phyloP scores from a whole-genome alignment of 805 yeast genomes.

The Peterozyma toletana region DNA sequence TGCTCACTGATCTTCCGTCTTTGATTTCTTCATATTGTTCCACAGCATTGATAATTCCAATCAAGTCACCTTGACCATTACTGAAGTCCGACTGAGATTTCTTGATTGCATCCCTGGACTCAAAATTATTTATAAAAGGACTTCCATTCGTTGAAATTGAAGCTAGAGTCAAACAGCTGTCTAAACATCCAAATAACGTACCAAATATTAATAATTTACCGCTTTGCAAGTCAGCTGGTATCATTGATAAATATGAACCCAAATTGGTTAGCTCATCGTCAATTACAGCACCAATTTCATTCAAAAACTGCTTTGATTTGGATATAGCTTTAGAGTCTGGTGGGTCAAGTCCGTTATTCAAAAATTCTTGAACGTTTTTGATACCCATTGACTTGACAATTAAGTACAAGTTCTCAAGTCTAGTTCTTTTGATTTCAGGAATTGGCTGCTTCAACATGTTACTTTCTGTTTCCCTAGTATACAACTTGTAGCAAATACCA shows the following conservation, averaged over 20 bases:
- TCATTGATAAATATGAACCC: conserved; percentile 70
- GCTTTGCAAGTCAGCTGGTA: conserved; percentile 82
- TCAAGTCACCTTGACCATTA: conserved; percentile 64
- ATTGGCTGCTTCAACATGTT: conserved; percentile 66
- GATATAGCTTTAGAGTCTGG: conserved; percentile 52
- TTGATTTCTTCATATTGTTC: conserved; percentile 37
- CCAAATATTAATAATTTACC: conserved; percentile 80
- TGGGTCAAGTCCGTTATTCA: conserved; percentile 74
- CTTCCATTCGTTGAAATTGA: conserved; percentile 66
- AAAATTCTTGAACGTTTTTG: conserved; percentile 58
- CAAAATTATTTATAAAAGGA: conserved; percentile 62
- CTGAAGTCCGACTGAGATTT: conserved; percentile 29
- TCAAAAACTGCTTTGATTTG: conserved; percentile 43
- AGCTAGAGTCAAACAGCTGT: conserved; percentile 72
- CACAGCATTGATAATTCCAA: conserved; percentile 58
- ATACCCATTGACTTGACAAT: conserved; percentile 89
- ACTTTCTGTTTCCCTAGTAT: conserved; percentile 52
- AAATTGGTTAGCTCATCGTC: conserved; percentile 54
- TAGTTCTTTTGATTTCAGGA: conserved; percentile 84
- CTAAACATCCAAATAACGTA: conserved; percentile 76
- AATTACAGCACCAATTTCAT: conserved; percentile 67
- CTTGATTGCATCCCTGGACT: conserved; percentile 60
- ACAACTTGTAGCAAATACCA: conserved; percentile 79
- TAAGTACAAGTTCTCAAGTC: conserved; percentile 75
- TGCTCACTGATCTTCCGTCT: conserved; percentile 14